These are phyloP conservation scores for Sugiyamaella chiloensis DNA, from an alignment of 805 yeast genomes.

Conservation along the genomic window DNA sequence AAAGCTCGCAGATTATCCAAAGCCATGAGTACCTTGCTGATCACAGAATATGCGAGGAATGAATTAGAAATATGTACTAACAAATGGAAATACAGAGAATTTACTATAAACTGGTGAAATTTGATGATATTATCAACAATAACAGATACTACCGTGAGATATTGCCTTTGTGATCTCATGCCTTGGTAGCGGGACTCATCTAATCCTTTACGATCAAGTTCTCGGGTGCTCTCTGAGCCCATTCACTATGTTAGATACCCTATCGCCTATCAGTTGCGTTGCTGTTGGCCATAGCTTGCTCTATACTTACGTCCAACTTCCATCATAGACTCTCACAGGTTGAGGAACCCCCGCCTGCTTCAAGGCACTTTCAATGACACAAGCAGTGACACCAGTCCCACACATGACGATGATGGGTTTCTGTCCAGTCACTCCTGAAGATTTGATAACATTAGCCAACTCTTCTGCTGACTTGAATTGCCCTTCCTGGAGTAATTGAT, in stretches of 20 bases:
- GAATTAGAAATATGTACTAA: neutral
- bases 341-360: conserved; percentile 44
- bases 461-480: conserved; percentile 48
- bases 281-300: too few species aligned
- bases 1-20: conserved; percentile 31
- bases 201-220: conserved; percentile 48
- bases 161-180: too few species aligned
- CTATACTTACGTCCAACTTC: conserved; percentile 41
- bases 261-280: too few species aligned
- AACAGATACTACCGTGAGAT: too few species aligned
- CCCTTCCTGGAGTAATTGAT: conserved; percentile 51
- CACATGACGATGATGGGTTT: conserved; percentile 84
- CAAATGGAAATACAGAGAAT: too few species aligned
- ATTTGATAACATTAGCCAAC: conserved; percentile 46
- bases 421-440: conserved; percentile 34
- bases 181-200: neutral
- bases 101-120: too few species aligned
- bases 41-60: neutral
- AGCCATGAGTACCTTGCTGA: neutral
- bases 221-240: conserved; percentile 71
- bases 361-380: conserved; percentile 74
- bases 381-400: conserved; percentile 96
- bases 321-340: conserved; percentile 59
- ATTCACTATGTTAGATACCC: conserved; percentile 52
- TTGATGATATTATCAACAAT: too few species aligned